Percentiles rank a stretch among this genome's conserved stretches.
phyloP scores from a whole-genome alignment of 169 alveolate genomes.

The Plasmodium gaboni region DNA sequence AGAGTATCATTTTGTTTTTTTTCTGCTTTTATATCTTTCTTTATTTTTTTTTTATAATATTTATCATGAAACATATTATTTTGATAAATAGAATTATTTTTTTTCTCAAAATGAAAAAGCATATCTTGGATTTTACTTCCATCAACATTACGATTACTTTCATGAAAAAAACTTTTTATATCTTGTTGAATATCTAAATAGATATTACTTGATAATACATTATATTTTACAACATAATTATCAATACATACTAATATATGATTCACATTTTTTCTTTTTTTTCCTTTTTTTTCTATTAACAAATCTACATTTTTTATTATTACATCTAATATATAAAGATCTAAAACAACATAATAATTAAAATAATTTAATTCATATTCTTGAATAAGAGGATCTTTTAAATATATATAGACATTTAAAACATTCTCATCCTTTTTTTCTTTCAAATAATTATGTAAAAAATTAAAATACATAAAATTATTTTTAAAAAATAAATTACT shows the following conservation, averaged over 20 bases:
- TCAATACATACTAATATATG: constrained; percentile 44
- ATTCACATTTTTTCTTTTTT: not conserved
- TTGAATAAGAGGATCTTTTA: constrained; percentile 42
- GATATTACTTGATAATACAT: constrained; percentile 43
- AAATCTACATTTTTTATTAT: constrained; percentile 47
- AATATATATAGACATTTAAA: constrained; percentile 50
- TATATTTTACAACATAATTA: constrained; percentile 55
- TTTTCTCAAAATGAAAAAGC: not conserved
- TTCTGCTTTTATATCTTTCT: constrained; percentile 1
- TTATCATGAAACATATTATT: constrained; percentile 47
- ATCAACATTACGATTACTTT: not conserved
- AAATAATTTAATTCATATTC: constrained; percentile 31
- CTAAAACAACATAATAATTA: constrained; percentile 47
- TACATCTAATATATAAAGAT: constrained; percentile 27
- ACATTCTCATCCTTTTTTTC: constrained; percentile 4
- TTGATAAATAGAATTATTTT: constrained; percentile 17
- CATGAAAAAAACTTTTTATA: constrained; percentile 18
- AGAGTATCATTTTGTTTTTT: not conserved
- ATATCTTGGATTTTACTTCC: constrained; percentile 14
- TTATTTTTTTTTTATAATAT: constrained; percentile 2
- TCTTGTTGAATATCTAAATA: constrained; percentile 42
- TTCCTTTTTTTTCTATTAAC: not conserved
- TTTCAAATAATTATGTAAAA: constrained; percentile 34
- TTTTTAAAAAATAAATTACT: constrained; percentile 45
- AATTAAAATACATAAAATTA: constrained; percentile 46